Percentiles rank a stretch among this genome's conserved stretches.
These are phyloP conservation scores for Pezicula carpinea DNA, from an alignment of 2,329 filamentous ascomycete species.

Conservation along the genomic window DNA sequence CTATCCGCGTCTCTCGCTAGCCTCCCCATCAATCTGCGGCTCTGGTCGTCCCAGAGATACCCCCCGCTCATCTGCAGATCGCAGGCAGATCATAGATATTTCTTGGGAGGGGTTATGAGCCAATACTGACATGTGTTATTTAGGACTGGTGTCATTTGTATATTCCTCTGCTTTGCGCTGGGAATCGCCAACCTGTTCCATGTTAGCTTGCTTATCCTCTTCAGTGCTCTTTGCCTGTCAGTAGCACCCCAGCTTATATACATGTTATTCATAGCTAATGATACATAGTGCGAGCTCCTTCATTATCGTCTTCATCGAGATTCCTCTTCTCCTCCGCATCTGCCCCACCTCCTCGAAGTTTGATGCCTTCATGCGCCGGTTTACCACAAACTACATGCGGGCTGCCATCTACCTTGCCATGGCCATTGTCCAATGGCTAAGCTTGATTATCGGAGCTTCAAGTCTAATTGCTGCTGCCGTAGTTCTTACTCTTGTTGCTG, in stretches of 20 bases:
- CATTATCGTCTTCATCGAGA: constrained; percentile 79
- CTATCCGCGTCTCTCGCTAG: neutral
- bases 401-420: constrained; percentile 80
- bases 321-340: constrained; percentile 92
- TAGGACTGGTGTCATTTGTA: constrained; percentile 66
- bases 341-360: constrained; percentile 91
- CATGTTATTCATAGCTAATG: constrained; percentile 6
- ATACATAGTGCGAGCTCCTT: constrained; percentile 59
- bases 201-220: constrained; percentile 38
- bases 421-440: constrained; percentile 80
- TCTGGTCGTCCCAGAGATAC: neutral
- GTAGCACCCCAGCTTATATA: constrained; percentile 21
- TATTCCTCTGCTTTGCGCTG: constrained; percentile 66
- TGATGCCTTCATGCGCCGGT: constrained; percentile 81
- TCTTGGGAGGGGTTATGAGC: constrained; percentile 11
- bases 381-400: constrained; percentile 97
- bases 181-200: constrained; percentile 66
- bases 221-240: constrained; percentile 48
- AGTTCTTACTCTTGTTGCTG: constrained; percentile 68
- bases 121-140: constrained; percentile 3
- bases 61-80: too few species aligned
- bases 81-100: constrained; percentile 5
- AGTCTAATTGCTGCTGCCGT: constrained; percentile 84
- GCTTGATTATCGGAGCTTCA: constrained; percentile 58
- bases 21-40: constrained; percentile 1